A percentile compares a stretch with the other conserved stretches of the same genome.
Evolutionary conservation across 2,329 filamentous ascomycete genomes (phyloP).

Genomic region (Westerdykella sp.): DNA sequence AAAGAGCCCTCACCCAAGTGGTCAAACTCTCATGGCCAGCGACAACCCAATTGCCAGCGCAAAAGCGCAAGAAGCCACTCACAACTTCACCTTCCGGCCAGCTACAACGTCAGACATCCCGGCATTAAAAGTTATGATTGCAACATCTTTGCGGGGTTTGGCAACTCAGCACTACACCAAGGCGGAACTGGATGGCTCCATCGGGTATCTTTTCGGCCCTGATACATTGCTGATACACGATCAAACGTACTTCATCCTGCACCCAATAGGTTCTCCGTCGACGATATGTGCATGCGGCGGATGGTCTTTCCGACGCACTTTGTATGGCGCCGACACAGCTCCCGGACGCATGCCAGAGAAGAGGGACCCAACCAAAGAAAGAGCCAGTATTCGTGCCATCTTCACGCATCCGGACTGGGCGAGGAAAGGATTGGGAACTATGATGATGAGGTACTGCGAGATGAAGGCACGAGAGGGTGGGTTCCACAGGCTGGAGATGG

Average conservation of each 20-base stretch:
- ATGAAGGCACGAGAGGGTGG: conserved; percentile 20
- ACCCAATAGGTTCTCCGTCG: conserved; percentile 13
- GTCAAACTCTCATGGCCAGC: not conserved
- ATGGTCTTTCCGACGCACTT: conserved; percentile 32
- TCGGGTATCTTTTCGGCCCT: conserved; percentile 33
- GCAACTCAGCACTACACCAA: conserved; percentile 25
- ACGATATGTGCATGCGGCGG: conserved; percentile 32
- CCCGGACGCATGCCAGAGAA: conserved; percentile 24
- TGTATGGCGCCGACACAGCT: conserved; percentile 31
- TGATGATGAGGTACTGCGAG: conserved; percentile 36
- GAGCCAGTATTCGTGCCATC: conserved; percentile 32
- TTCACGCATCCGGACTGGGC: conserved; percentile 30
- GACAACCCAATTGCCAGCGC: conserved; percentile 25
- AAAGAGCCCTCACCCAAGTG: no score
- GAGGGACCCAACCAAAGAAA: conserved; percentile 22
- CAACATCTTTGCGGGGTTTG: conserved; percentile 21
- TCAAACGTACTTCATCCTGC: conserved; percentile 31
- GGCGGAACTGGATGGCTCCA: conserved; percentile 32
- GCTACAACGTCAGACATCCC: conserved; percentile 28
- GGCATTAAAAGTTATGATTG: conserved; percentile 25
- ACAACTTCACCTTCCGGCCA: conserved; percentile 22
- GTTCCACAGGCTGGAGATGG: conserved; percentile 31
- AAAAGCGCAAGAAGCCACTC: conserved; percentile 31
- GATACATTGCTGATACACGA: conserved; percentile 30
- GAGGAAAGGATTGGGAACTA: conserved; percentile 28